Base-by-base conservation (phyloP, 768 basidiomycete species). In the Amanita inopinata region DNA sequence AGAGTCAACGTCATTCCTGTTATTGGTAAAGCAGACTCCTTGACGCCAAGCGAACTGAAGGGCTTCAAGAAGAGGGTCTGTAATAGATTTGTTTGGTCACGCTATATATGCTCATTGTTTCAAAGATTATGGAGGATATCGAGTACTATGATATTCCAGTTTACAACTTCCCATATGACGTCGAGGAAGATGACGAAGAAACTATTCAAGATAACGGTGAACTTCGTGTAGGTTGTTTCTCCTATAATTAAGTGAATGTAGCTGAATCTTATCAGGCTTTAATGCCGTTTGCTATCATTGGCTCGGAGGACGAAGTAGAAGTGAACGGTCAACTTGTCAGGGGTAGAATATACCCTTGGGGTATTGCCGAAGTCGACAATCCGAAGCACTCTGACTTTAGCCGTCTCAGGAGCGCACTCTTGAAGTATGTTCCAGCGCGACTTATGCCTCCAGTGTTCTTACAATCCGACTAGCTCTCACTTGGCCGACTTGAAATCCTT, bases 361-460 rank as follows among this genome's bases (percentile, higher is more conserved):
- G 96, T 55, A 74, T 98, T 47, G 96, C 87, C 38, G 93, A 98
- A 60, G 93, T 98, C 48, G 96, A 99, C 70, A 97, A 98, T 63
- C 91, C 92, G n/a, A 86, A 90, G 60, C 96, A 99, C 67, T 96
- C 89, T n/a, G 96, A 99, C 69, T 98, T 98, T 61, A 87, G 85
- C 62, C 73, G 91, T 45, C 76, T 99, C 46, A 71, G 94, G 52
- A 85, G 86, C 49, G 94, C 93, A 31, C 70, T 99, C 42, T 73
- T 99, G 53, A 86, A 85, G 90, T 92, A 59, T 54, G 70, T 62
- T 42, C 9, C 12, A 5, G 11, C 25, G n/a, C 40, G 15, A 17
- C n/a, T 8, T 17, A 32, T 25, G 22, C 14, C 19, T 20, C 46
- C n/a, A n/a, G n/a, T n/a, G n/a, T 35, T 42, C 45, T 56, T 22